These are phyloP conservation scores for Gelatoporia subvermispora DNA, from an alignment of 768 basidiomycete genomes.

Conservation along the genomic window DNA sequence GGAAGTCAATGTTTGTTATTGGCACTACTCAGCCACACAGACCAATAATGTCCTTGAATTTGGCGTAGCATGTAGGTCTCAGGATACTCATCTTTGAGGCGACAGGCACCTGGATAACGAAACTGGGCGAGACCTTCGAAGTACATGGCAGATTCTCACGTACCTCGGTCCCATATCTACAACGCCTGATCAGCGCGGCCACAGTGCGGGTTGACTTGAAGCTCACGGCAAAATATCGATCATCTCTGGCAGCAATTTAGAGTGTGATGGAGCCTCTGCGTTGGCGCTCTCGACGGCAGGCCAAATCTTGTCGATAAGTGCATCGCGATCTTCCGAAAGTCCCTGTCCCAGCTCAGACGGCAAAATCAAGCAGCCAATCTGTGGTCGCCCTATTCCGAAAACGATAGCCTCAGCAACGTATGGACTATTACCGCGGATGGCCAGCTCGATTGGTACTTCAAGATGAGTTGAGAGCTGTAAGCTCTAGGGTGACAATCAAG, in stretches of 20 bases:
- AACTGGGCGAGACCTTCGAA: background rate
- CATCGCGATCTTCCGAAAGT: constrained; percentile 14
- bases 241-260: constrained; percentile 45
- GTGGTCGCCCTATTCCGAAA: constrained; percentile 45
- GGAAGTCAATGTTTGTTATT: background rate
- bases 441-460: constrained; percentile 44
- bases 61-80: constrained; percentile 44
- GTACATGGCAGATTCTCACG: background rate
- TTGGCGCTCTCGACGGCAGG: constrained; percentile 49
- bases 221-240: constrained; percentile 42
- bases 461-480: background rate
- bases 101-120: constrained; percentile 34
- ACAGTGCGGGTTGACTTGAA: background rate
- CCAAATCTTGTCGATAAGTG: constrained; percentile 32
- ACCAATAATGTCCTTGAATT: constrained; percentile 44
- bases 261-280: constrained; percentile 46
- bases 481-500: no score
- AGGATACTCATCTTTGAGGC: constrained; percentile 50
- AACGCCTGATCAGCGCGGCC: background rate
- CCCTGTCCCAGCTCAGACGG: constrained; percentile 36
- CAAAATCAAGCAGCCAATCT: constrained; percentile 47
- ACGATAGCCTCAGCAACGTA: constrained; percentile 48
- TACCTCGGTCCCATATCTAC: constrained; percentile 29
- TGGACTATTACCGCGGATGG: constrained; percentile 43
- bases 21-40: no score